Evolutionary conservation across 2,329 filamentous ascomycete species (phyloP).

Genomic region (Apiospora koreana): DNA sequence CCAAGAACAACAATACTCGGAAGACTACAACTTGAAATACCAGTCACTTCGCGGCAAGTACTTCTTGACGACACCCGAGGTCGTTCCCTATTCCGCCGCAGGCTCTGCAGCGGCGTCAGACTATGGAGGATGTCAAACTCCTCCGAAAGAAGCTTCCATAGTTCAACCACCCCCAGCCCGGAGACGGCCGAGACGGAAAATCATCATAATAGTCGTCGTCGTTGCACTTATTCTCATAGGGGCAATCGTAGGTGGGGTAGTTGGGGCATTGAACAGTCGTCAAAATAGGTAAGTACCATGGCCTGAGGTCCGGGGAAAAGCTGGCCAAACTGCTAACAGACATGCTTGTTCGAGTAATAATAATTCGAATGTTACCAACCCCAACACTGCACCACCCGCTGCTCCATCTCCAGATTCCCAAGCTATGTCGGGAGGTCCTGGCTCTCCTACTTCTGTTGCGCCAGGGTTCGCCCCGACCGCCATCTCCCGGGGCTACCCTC

Average conservation of each 20-base stretch:
- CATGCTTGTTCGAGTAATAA: not conserved
- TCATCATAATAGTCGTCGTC: not conserved
- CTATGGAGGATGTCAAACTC: not conserved
- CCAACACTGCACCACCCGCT: not conserved
- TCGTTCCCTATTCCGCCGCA: not conserved
- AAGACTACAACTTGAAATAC: not conserved
- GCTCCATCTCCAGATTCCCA: not conserved
- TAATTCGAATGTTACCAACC: not conserved
- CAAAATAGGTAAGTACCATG: not conserved
- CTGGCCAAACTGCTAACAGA: not conserved
- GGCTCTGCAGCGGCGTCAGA: not conserved
- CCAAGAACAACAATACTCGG: not conserved
- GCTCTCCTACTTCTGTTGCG: not conserved
- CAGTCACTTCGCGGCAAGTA: not conserved
- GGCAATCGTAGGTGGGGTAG: not conserved
- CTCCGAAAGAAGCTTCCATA: not conserved
- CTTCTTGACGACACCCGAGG: not conserved
- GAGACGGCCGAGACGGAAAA: not conserved
- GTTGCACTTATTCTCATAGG: not conserved
- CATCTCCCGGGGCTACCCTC: not conserved
- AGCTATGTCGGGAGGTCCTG: not conserved
- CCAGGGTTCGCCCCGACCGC: constrained; percentile 3
- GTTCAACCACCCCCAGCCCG: not conserved
- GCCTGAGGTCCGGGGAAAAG: not conserved
- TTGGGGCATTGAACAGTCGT: not conserved